Evolutionary conservation across 352 stramenopile species (phyloP), one percentile per base, ranked within the genome.

Genomic region (Phytophthora hybrid): DNA sequence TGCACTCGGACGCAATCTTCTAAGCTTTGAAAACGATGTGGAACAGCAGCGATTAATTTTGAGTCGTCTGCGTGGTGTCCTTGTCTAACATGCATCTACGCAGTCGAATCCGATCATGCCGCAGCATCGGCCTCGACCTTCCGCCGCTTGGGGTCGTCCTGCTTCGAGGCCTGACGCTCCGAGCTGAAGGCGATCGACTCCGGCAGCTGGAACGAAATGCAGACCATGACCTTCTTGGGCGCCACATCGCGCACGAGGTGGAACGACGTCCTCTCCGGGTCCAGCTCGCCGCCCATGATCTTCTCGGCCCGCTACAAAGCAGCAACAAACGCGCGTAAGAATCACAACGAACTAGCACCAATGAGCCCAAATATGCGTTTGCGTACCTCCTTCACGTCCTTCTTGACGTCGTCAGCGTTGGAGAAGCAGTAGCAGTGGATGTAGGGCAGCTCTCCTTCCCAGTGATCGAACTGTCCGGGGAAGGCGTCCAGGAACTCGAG

Each of bases 161-260:
- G 79, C 14, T 63, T 55, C 7, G 66, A 73, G 1, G 73, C 67
- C 44, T 79, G 78, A 31, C 84, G 82, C 66, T 88, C 83, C 4
- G 68, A 71, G 31, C 79, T 92, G 72, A 87, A 93, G 4, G 85
- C 88, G 39, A 93, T 89, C 2, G 73, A 75, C 53, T 85, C 80
- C 1, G 97, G 95, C n/a, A 99, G 73, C 60, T 88, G 72, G 80
- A 99, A 99, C 32, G 92, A 98, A 34, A 99, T 91, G 78, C 97
- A 99, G 58, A 99, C 90, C 97, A 99, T 99, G 66, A 98, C 93
- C 78, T 99, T 99, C 73, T 98, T 98, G 1, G 97, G 97, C 3
- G 97, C 89, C 9, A 99, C 97, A 73, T 99, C 95, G 60, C 97
- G 84, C 39, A 99, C 97, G 13, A 95, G 82, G 77, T 98, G 94